Evolutionary conservation across 2,329 filamentous ascomycete genomes (phyloP).

Genomic region (Beauveria bassiana): DNA sequence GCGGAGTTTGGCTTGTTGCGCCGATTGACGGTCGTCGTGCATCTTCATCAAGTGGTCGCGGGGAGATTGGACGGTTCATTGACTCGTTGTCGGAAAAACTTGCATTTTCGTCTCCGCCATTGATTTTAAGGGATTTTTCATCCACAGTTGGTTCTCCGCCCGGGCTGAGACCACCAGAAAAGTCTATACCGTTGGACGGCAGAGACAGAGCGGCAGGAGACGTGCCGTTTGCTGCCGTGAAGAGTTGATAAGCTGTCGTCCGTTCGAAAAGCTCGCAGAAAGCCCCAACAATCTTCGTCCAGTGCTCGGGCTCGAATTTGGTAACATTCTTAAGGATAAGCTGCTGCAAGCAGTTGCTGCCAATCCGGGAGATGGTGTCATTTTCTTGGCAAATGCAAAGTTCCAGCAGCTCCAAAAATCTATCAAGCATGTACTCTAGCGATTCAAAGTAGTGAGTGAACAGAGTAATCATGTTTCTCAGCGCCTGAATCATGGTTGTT

Average conservation of each 20-base stretch:
- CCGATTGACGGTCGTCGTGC: conserved; percentile 23
- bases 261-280: conserved; percentile 94
- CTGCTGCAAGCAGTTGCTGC: conserved; percentile 95
- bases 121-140: conserved; percentile 54
- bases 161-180: conserved; percentile 38
- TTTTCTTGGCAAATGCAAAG: conserved; percentile 99
- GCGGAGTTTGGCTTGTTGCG: conserved; percentile 33
- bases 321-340: conserved; percentile 92
- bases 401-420: conserved; percentile 89
- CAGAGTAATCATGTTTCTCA: conserved; percentile 96
- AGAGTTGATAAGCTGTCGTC: conserved; percentile 91
- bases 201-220: conserved; percentile 44
- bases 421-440: conserved; percentile 93
- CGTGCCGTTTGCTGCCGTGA: conserved; percentile 66
- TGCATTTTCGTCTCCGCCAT: conserved; percentile 39
- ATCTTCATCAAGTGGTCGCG: conserved; percentile 27
- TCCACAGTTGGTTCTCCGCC: conserved; percentile 34
- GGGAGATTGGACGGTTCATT: conserved; percentile 20
- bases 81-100: conserved; percentile 26
- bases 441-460: conserved; percentile 98
- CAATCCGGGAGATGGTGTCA: conserved; percentile 94
- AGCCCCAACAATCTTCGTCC: conserved; percentile 87
- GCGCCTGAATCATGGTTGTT: conserved; percentile 97
- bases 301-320: conserved; percentile 82
- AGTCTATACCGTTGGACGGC: conserved; percentile 43